A percentile compares a stretch with the other conserved stretches of the same genome.
phyloP scores from a whole-genome alignment of 176 grass and related monocot genomes.

The Hordeum vulgare region MorexV3_pseudomolecules_assembly NC_058521.1:543059180-543059679 shows the following conservation, averaged over 20 bases:
- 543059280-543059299: conserved; percentile 26
- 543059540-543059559: not conserved
- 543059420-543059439: not conserved
- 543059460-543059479: conserved; percentile 5
- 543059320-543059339: conserved; percentile 15
- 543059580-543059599: not conserved
- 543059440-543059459: not conserved
- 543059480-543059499: not conserved
- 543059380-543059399: not conserved
- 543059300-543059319: conserved; percentile 38
- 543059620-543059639: not conserved
- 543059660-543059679: not conserved
- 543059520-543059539: not conserved
- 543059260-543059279: conserved; percentile 51
- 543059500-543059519: too few relatives aligned
- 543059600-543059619: not conserved
- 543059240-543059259: conserved; percentile 46
- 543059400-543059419: not conserved
- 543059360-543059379: not conserved
- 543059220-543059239: not conserved
- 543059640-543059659: not conserved
- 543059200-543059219: not conserved
- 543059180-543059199: not conserved
- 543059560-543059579: not conserved
- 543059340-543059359: conserved; percentile 1